Base-by-base conservation (phyloP, 2,329 filamentous ascomycete genomes). In the Monascus ruber region DNA sequence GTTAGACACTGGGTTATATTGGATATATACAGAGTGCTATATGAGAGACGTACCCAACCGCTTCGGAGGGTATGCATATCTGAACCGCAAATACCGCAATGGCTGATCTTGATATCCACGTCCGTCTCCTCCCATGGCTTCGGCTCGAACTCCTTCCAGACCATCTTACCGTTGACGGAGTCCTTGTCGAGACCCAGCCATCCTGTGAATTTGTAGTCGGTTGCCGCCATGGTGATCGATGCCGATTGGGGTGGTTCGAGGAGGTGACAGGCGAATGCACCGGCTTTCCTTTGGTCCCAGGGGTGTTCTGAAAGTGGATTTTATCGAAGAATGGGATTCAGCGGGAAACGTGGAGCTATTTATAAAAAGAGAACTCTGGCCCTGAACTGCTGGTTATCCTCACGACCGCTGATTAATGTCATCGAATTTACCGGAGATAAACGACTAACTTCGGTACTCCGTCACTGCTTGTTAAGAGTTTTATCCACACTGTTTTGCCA, bases 41-140 rank as follows among this genome's bases (percentile, higher is more conserved):
- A 3, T 4, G 11, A 26, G 31, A 26, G 28, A 49, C 55, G 39
- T 46, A 62, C 59, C 58, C 59, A 62, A 36, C 58, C 76, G 8
- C 72, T 73, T 17, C 69, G 65, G 4, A 79, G 60, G 4, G 62
- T 70, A 56, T 79, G 76, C 29, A 80, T 36, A 46, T 81, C 77
- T 0, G 71, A 73, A 39, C 76, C 78, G 53, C 79, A 83, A 46
- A 83, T 71, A 43, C 79, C 77, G 47, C 76, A 81, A 62, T 79
- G 74, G 0, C 73, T 71, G 46, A 81, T 62, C 52, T 76, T 70
- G 48, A 82, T 79, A 51, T 81, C 77, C 40, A 82, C 60, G 45
- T 82, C 77, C 25, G 69, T 73, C 54, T 82, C 78, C 34, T 77
- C 72, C 72, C 76, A 82, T n/a, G 63, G 59, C 65, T 82, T 82